phyloP scores from a whole-genome alignment of 2,329 filamentous ascomycete genomes.

The Ophiostoma perfectum region DNA sequence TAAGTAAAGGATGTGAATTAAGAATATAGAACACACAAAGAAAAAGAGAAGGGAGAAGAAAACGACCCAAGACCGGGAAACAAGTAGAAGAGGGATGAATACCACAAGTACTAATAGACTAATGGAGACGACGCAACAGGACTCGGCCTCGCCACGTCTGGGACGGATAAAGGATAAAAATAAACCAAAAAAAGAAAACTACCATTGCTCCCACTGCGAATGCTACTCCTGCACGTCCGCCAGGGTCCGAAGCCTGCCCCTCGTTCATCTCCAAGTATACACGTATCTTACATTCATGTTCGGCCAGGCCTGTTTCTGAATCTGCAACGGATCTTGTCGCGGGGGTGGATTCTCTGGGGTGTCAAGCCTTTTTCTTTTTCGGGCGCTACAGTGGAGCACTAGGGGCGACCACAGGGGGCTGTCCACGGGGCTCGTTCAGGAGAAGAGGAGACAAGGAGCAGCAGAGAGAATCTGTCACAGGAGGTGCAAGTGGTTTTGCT shows the following conservation, averaged over 20 bases:
- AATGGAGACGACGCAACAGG: background rate
- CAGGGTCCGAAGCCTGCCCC: background rate
- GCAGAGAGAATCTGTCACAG: background rate
- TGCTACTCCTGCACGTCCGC: background rate
- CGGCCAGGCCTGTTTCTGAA: constrained; percentile 2
- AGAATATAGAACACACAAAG: background rate
- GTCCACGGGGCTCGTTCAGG: background rate
- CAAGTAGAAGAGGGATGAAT: background rate
- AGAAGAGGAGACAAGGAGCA: background rate
- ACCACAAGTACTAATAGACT: background rate
- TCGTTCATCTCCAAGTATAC: background rate
- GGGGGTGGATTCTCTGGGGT: background rate
- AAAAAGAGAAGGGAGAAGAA: background rate
- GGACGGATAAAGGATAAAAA: constrained; percentile 2
- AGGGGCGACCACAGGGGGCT: background rate
- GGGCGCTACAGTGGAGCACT: background rate
- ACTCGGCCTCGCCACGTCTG: background rate
- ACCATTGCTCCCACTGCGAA: background rate
- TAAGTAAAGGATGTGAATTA: background rate
- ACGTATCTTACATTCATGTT: too few relatives aligned
- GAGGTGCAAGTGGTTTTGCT: too few relatives aligned
- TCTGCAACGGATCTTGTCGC: constrained; percentile 13
- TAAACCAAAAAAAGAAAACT: background rate
- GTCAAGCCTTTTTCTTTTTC: background rate
- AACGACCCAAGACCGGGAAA: background rate